Evolutionary conservation across 1,284 basidiomycete species (phyloP).

Genomic region (Singerocomus rubriflavus): DNA sequence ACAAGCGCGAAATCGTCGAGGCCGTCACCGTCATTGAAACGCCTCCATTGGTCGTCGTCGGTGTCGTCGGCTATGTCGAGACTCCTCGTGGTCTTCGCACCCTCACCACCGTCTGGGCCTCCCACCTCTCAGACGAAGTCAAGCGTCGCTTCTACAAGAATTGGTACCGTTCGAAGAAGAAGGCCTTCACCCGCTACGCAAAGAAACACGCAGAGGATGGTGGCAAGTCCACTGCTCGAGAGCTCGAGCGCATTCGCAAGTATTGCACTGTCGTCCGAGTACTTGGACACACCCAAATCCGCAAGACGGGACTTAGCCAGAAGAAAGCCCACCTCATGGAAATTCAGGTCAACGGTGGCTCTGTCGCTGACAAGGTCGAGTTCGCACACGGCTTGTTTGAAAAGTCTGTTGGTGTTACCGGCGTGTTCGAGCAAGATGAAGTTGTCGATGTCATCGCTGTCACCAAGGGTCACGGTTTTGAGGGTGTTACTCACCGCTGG

Average conservation of each 20-base stretch:
- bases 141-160: constrained; percentile 99
- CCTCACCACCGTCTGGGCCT: constrained; percentile 82
- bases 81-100: constrained; percentile 97
- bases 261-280: constrained; percentile 99
- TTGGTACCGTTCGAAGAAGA: constrained; percentile 99
- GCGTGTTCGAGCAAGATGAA: constrained; percentile 97
- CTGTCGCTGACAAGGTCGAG: constrained; percentile 96
- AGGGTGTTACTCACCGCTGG: constrained; percentile 99
- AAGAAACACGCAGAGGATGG: constrained; percentile 98
- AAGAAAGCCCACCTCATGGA: constrained; percentile 99
- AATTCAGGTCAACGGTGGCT: constrained; percentile 99
- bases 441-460: constrained; percentile 97
- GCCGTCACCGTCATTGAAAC: constrained; percentile 97
- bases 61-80: constrained; percentile 99
- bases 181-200: constrained; percentile 99
- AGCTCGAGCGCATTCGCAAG: constrained; percentile 99
- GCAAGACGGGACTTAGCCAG: constrained; percentile 96
- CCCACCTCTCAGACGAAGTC: constrained; percentile 82
- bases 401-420: constrained; percentile 87
- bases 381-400: constrained; percentile 96
- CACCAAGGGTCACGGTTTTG: constrained; percentile 99
- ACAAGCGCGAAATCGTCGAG: constrained; percentile 99
- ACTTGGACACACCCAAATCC: constrained; percentile 97
- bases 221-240: constrained; percentile 90
- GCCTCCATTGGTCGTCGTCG: constrained; percentile 95